Evolutionary conservation across 2,329 filamentous ascomycete species (phyloP), one percentile per base, ranked within the genome.

Genomic region (Neofusicoccum sp.): DNA sequence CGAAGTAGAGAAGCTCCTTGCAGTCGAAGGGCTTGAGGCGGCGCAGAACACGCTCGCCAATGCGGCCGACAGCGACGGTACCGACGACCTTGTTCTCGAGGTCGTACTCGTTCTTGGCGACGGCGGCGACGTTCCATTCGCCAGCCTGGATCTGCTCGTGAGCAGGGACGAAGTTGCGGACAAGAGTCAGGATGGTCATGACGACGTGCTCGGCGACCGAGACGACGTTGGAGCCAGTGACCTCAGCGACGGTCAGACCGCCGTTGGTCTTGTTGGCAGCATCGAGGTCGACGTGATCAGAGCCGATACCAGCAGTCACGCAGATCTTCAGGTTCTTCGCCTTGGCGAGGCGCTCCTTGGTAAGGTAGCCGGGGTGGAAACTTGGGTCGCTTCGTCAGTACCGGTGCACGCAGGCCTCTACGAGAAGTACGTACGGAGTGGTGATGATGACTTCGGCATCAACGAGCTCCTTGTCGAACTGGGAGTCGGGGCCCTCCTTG

Each of bases 371-470:
- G 59, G 93, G 93, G 84, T 98, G 93, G 89, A 98, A 98, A 75
- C 91, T 96, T 69, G 60, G 44, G 14, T 9, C 2, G 65, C 64
- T 63, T 60, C 7, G 58, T 49, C 40, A 24, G 36, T 63, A 45
- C 40, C 40, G 4, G 24, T 30, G 33, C 9, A n/a, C 9, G 28
- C 36, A 16, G n/a, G 69, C 67, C 67, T 68, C 65, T 9, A 34
- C 8, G 14, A 68, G 11, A 12, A 24, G 63, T 33, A 70, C 82
- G 71, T 78, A 96, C 90, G 95, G 95, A 62, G 95, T 99, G 69
- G 95, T 99, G 80, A 99, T 98, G 85, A 99, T 98, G 79, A 99
- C 84, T 80, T 99, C 95, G 64, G 95, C 92, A 75, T 98, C 95
- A 64, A 95, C 92, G 60, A 99, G 86, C 81, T 99, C 91, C 82